Evolutionary conservation across 495 filamentous ascomycete species (phyloP).

Genomic region (Collariella sp.): DNA sequence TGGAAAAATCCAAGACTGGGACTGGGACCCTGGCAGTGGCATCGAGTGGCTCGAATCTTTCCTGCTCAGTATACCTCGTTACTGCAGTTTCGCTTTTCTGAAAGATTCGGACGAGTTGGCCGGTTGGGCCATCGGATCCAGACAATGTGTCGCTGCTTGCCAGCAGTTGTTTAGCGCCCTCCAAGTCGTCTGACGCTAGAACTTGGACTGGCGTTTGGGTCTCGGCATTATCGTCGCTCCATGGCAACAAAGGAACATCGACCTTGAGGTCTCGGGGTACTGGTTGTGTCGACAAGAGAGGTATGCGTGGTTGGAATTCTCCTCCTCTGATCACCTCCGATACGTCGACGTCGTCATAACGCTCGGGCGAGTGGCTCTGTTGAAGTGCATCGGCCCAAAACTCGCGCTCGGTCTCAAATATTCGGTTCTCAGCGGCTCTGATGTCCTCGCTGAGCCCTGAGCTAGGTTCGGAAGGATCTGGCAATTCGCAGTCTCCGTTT

Average conservation of each 20-base stretch:
- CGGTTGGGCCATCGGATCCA: conserved; percentile 24
- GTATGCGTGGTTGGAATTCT: conserved; percentile 2
- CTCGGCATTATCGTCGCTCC: neutral
- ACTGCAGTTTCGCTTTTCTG: conserved; percentile 36
- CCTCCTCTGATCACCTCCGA: conserved; percentile 19
- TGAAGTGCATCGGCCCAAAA: conserved; percentile 14
- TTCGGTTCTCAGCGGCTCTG: conserved; percentile 33
- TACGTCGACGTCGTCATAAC: conserved; percentile 19
- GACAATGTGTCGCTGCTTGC: conserved; percentile 12
- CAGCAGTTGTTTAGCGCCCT: conserved; percentile 18
- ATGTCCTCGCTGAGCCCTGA: conserved; percentile 42
- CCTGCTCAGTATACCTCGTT: conserved; percentile 47
- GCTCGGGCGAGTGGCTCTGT: conserved; percentile 7
- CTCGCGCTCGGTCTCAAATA: conserved; percentile 14
- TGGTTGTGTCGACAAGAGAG: neutral
- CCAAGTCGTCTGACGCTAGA: conserved; percentile 12
- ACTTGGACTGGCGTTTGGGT: conserved; percentile 5
- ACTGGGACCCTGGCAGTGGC: conserved; percentile 48
- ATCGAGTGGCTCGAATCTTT: conserved; percentile 51
- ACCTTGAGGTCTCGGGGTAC: conserved; percentile 17
- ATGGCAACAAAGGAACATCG: conserved; percentile 20
- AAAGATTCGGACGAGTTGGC: conserved; percentile 37
- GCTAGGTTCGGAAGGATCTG: conserved; percentile 43
- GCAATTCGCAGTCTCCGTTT: conserved; percentile 40
- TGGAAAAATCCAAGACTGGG: conserved; percentile 53